Conservation (phyloP, 2,329 filamentous ascomycete species). For the Claviceps sp. region DNA sequence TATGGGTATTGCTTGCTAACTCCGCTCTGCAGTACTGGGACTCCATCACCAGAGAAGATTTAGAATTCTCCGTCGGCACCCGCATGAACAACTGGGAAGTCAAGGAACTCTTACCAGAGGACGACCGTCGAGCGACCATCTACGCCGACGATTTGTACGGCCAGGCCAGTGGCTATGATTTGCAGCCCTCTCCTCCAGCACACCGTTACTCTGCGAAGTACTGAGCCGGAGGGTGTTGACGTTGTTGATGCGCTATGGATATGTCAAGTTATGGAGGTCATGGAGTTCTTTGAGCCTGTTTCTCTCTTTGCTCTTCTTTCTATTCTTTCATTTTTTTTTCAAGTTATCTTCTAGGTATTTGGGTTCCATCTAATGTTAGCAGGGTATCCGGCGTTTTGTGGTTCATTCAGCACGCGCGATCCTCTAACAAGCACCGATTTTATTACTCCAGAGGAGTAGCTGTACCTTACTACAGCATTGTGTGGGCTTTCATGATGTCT, state of each 20-base stretch:
- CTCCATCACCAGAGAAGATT: slow-evolving; percentile 93
- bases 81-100: slow-evolving; percentile 98
- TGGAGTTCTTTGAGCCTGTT: not conserved
- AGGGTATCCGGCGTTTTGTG: not conserved
- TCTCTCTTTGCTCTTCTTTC: not conserved
- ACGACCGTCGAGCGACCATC: slow-evolving; percentile 59
- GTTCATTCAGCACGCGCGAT: not conserved
- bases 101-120: slow-evolving; percentile 75
- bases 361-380: not conserved
- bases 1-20: not conserved
- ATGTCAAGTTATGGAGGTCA: not conserved
- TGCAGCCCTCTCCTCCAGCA: slow-evolving; percentile 32
- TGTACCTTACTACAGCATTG: not conserved
- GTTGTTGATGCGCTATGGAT: slow-evolving; percentile 1
- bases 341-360: not conserved
- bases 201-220: slow-evolving; percentile 34
- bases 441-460: not conserved
- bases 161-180: slow-evolving; percentile 40
- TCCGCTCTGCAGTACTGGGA: slow-evolving; percentile 73
- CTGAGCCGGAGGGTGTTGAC: slow-evolving; percentile 14
- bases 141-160: slow-evolving; percentile 57
- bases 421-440: not conserved
- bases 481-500: too few species aligned
- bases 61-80: slow-evolving; percentile 93
- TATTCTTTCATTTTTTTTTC: not conserved